phyloP scores from a whole-genome alignment of 1,284 basidiomycete species.

The Ganoderma sinense region DNA sequence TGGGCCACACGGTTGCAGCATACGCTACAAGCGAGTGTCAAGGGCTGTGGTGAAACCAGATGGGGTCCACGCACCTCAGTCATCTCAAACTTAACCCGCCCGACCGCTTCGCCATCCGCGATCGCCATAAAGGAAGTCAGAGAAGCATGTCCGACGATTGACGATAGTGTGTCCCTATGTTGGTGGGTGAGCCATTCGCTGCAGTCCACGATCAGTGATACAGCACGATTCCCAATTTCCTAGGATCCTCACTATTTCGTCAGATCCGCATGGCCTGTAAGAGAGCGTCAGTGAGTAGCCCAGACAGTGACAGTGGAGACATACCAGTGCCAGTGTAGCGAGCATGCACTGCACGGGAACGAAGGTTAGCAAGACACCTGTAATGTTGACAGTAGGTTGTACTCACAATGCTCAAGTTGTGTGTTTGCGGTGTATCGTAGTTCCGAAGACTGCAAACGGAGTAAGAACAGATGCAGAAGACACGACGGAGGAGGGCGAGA shows the following conservation, averaged over 20 bases:
- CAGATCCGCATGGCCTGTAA: conserved; percentile 89
- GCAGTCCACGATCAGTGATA: conserved; percentile 22
- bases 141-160: conserved; percentile 92
- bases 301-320: conserved; percentile 32
- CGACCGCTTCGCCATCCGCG: conserved; percentile 92
- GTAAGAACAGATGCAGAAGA: conserved; percentile 5
- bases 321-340: conserved; percentile 93
- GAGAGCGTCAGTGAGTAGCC: background rate
- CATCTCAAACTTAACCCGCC: conserved; percentile 94
- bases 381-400: background rate
- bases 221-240: background rate
- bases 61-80: conserved; percentile 77
- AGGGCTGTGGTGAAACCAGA: background rate
- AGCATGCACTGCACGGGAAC: conserved; percentile 77
- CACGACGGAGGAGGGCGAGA: conserved; percentile 35
- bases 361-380: background rate
- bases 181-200: conserved; percentile 99
- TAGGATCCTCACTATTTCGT: conserved; percentile 84
- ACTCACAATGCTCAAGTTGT: conserved; percentile 89
- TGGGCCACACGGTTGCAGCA: conserved; percentile 98
- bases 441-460: conserved; percentile 73
- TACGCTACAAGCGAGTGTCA: conserved; percentile 63
- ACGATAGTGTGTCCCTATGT: conserved; percentile 92
- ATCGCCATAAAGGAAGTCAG: conserved; percentile 89
- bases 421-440: conserved; percentile 94